Base-by-base conservation (phyloP, 345 rosid genomes). In the Abelmoschus esculentus region DNA sequence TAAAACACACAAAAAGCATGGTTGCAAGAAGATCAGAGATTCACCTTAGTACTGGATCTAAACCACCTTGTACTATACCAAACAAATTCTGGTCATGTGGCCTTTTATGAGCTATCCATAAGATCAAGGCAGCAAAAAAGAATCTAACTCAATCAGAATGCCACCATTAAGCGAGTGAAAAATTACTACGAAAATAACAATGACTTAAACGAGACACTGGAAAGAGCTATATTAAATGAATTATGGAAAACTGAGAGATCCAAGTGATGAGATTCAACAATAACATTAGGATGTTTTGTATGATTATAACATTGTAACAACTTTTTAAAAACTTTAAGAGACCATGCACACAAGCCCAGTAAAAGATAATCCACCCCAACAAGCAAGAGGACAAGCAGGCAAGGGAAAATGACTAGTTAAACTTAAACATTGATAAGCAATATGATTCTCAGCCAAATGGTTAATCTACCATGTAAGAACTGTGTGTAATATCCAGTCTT, bases 21-120 rank as follows among this genome's bases (percentile, higher is more conserved):
- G 42, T 61, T 17, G 66, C 26, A 53, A 38, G 15, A 50, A 66
- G 36, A 49, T 34, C 7, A 44, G 17, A 66, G 40, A 73, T 68
- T 77, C 72, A 90, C 96, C 96, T 87, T 55, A 85, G 77, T 26
- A 74, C 74, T 74, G 90, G 91, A 85, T 90, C 96, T 64, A 87
- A 77, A 73, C 93, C 89, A 61, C 93, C 96, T 82, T 90, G 93
- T 65, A 87, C 87, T 28, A 90, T 90, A 70, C 91, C 96, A 70
- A 90, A 90, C 74, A 90, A 81, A 76, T 87, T 87, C 78, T 90
- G 96, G 31, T 90, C 96, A 14, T 79, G 65, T 52, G 93, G 91
- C 72, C 91, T 83, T 70, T 76, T 76, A 72, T 90, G 91, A 70
- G 96, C 96, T 90, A 84, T 78, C 40, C 74, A 72, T 5, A 61